Base-by-base conservation (phyloP, 2,329 filamentous ascomycete genomes). In the Pseudogymnoascus sp. region DNA sequence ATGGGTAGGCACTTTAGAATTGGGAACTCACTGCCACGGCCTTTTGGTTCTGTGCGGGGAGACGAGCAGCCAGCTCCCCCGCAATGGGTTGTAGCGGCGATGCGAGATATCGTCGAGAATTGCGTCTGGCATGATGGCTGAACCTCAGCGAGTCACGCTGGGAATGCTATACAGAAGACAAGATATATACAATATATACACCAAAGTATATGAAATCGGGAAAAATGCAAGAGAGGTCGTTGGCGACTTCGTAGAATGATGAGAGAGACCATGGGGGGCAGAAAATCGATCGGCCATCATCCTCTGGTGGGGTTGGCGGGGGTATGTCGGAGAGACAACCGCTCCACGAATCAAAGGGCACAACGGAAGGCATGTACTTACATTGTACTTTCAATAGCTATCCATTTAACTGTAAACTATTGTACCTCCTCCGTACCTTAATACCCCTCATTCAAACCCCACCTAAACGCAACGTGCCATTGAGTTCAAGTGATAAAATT, bases 81-180 rank as follows among this genome's bases (percentile, higher is more conserved):
- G 88, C 64, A 99, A 81, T 60, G 91, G 90, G 73, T 99, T 99
- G 75, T 89, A 97, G 73, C 94, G 88, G 69, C 94, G 83, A 73
- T 99, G 94, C 41, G 94, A 96, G 70, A 99, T 97, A 74, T 99
- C 93, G 79, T 97, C 87, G 58, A 99, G 85, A 58, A 93, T 85
- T 65, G 84, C 81, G 71, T 89, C 86, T 7, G 84, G 82, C 88
- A 91, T 92, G 54, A 64, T 75, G 59, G n/a, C 32, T 60, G 39
- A 7, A 32, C 18, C 9, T 58, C 32, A 58, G 57, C 25, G n/a
- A 32, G 18, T 2, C n/a, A 18, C n/a, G 43, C 43, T 32, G n/a
- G n/a, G 5, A 30, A 18, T 18, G 4, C 4, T 54, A 32, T 54
- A 32, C 25, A 54, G n/a, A 54, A 54, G 25, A 11, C 22, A 30